These are phyloP conservation scores for Metschnikowia koreensis DNA, from an alignment of 805 yeast genomes.

Conservation along the genomic window DNA sequence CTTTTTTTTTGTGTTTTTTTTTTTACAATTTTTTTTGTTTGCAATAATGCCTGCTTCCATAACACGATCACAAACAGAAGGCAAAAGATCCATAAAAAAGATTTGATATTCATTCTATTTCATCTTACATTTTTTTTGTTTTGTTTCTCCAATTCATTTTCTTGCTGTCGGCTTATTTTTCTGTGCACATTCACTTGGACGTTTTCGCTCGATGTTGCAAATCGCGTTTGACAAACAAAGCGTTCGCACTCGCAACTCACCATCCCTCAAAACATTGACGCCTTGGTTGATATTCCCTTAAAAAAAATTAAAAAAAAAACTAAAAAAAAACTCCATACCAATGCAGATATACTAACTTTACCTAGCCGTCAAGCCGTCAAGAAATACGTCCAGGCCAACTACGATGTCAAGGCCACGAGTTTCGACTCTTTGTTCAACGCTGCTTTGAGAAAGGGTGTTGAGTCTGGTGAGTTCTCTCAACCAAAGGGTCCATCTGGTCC, in stretches of 20 bases:
- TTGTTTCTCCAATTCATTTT: neutral
- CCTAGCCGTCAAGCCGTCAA: conserved; percentile 79
- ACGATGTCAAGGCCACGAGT: conserved; percentile 54
- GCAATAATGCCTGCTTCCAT: neutral
- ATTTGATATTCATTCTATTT: neutral
- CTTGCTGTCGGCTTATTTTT: neutral
- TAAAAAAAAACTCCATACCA: too few species aligned
- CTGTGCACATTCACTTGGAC: too few species aligned
- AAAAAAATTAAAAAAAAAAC: neutral
- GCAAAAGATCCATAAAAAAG: neutral
- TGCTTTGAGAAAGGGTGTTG: conserved; percentile 80
- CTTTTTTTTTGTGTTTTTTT: neutral
- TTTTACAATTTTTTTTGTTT: neutral
- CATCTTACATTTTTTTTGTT: neutral
- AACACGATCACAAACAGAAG: neutral
- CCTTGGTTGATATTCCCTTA: too few species aligned
- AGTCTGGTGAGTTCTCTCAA: conserved; percentile 70
- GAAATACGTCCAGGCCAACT: conserved; percentile 70
- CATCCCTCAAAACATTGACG: too few species aligned
- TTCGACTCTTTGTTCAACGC: conserved; percentile 75
- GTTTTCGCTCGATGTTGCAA: too few species aligned
- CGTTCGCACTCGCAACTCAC: neutral
- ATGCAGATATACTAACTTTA: conserved; percentile 19
- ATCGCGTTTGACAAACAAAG: too few species aligned
- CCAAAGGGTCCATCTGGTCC: conserved; percentile 93